These are phyloP conservation scores for Priceomyces haplophilus DNA, from an alignment of 805 yeast genomes.

Conservation along the genomic window DNA sequence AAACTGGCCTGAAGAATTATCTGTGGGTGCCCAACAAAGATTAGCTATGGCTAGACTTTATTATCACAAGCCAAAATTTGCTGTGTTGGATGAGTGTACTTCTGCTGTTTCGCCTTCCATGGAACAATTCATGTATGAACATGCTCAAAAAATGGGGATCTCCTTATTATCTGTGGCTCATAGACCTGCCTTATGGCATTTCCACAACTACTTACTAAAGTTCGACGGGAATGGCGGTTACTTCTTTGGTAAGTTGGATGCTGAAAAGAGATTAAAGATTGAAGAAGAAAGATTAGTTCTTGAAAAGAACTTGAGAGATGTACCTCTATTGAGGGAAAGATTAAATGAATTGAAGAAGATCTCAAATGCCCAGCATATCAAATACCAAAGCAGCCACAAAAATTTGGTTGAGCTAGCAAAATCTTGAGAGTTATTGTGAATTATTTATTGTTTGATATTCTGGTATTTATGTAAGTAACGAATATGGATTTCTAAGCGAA, in stretches of 20 bases:
- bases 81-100: constrained; percentile 93
- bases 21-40: constrained; percentile 90
- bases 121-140: constrained; percentile 84
- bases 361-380: constrained; percentile 40
- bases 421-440: neutral
- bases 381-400: constrained; percentile 28
- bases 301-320: constrained; percentile 68
- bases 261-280: constrained; percentile 64
- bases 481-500: neutral
- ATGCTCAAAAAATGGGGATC: constrained; percentile 75
- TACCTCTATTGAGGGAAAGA: constrained; percentile 63
- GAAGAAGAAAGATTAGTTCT: constrained; percentile 75
- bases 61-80: constrained; percentile 89
- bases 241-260: constrained; percentile 59
- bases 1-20: constrained; percentile 86
- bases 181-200: constrained; percentile 88
- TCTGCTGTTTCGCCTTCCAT: constrained; percentile 88
- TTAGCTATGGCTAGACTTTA: constrained; percentile 90
- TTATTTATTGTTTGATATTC: neutral
- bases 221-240: constrained; percentile 84
- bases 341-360: constrained; percentile 61
- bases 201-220: constrained; percentile 77
- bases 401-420: constrained; percentile 22
- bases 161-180: constrained; percentile 89
- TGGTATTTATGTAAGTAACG: neutral